Evolutionary conservation across 2,329 filamentous ascomycete genomes (phyloP).

Genomic region (Paracoccidioides brasiliensis): DNA sequence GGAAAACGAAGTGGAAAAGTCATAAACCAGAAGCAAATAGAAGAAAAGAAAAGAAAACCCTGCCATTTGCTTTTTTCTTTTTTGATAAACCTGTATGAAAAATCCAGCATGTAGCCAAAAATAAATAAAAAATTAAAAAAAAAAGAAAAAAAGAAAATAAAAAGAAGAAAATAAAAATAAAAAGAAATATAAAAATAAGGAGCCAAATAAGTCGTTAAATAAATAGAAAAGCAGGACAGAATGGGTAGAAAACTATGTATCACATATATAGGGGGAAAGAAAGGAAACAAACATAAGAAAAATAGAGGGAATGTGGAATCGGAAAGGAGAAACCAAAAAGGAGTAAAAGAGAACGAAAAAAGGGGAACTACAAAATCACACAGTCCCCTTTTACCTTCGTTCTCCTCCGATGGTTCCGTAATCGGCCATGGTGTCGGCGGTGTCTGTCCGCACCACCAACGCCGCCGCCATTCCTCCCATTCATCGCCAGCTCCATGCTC

Average conservation of each 20-base stretch:
- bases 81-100: not conserved
- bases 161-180: not conserved
- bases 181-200: not conserved
- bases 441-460: constrained; percentile 25
- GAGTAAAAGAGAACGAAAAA: not conserved
- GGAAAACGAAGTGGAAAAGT: constrained; percentile 10
- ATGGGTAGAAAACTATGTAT: not conserved
- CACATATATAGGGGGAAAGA: not conserved
- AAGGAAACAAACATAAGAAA: constrained; percentile 1
- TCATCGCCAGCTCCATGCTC: constrained; percentile 15
- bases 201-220: not conserved
- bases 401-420: constrained; percentile 17
- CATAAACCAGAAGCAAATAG: not conserved
- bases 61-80: constrained; percentile 2
- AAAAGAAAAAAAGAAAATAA: not conserved
- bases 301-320: not conserved
- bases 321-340: not conserved
- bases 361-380: constrained; percentile 14
- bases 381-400: constrained; percentile 21
- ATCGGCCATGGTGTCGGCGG: constrained; percentile 22
- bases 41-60: not conserved
- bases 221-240: not conserved
- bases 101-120: not conserved
- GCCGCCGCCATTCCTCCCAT: constrained; percentile 7
- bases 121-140: not conserved